A percentile compares a stretch with the other conserved stretches of the same genome.
Conservation (phyloP, 2,329 filamentous ascomycete genomes). For the Aspergillus latus region DNA sequence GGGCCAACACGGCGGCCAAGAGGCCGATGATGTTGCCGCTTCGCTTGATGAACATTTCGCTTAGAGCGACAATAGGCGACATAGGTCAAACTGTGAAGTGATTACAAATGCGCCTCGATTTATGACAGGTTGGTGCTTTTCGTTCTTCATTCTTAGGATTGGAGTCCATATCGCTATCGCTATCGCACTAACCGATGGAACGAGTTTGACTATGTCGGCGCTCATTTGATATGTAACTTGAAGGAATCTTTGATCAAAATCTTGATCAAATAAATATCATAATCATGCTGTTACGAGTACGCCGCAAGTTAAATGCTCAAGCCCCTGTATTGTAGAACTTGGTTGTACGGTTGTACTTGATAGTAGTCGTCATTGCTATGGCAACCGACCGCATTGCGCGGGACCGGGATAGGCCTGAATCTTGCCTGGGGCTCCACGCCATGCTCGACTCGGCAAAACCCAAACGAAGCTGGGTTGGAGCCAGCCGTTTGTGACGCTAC, state of each 20-base stretch:
- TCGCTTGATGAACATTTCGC: slow-evolving; percentile 32
- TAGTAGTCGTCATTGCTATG: slow-evolving; percentile 27
- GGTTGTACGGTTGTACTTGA: background rate
- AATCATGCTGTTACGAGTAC: background rate
- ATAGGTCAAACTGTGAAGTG: background rate
- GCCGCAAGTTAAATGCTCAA: background rate
- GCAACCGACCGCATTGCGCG: slow-evolving; percentile 22
- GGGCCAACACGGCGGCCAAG: slow-evolving; percentile 20
- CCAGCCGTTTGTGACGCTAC: slow-evolving; percentile 5
- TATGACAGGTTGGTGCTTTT: background rate
- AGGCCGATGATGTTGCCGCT: slow-evolving; percentile 33
- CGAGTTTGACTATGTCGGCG: background rate
- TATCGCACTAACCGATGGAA: background rate
- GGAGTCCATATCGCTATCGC: no score
- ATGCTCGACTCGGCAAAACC: slow-evolving; percentile 28
- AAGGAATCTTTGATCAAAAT: no score
- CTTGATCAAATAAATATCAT: background rate
- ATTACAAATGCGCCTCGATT: background rate
- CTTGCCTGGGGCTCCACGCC: slow-evolving; percentile 21
- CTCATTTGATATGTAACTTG: background rate
- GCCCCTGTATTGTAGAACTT: background rate
- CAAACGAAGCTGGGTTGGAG: slow-evolving; percentile 19
- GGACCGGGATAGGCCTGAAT: slow-evolving; percentile 3
- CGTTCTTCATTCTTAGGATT: background rate
- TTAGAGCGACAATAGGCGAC: no score